Percentiles rank a stretch among this genome's conserved stretches.
Conservation (phyloP, 1,284 basidiomycete genomes). For the Ceratobasidium sp. region DNA sequence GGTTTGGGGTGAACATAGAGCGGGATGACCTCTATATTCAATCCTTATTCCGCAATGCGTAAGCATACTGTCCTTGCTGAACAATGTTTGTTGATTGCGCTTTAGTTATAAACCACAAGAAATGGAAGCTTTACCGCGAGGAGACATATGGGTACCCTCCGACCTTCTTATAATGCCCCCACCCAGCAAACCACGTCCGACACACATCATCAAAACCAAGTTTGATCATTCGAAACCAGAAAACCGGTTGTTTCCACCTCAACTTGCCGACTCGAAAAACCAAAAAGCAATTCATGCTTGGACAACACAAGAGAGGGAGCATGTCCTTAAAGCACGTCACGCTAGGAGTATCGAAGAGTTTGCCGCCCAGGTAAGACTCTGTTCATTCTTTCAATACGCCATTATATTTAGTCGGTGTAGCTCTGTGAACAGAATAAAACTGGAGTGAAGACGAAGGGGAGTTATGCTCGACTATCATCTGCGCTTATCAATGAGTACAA, state of each 20-base stretch:
- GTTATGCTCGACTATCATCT: background rate
- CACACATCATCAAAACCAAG: background rate
- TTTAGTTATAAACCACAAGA: background rate
- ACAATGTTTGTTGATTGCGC: background rate
- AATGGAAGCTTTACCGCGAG: background rate
- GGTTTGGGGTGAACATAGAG: background rate
- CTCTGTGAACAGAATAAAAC: background rate
- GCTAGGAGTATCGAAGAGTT: background rate
- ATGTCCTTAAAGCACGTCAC: background rate
- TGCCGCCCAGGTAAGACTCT: background rate
- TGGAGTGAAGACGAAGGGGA: background rate
- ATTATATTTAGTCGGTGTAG: background rate
- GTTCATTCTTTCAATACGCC: background rate
- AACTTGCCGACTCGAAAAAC: constrained; percentile 2
- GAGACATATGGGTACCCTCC: background rate
- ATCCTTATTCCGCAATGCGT: background rate
- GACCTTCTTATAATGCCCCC: background rate
- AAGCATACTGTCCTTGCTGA: background rate
- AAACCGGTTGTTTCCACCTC: background rate
- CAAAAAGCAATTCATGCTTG: background rate
- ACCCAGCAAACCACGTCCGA: background rate
- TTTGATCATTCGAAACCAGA: background rate
- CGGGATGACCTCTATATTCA: background rate
- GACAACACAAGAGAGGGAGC: background rate
- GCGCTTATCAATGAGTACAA: background rate